phyloP scores from a whole-genome alignment of 306 rosid species.

The Malus fusca region DNA sequence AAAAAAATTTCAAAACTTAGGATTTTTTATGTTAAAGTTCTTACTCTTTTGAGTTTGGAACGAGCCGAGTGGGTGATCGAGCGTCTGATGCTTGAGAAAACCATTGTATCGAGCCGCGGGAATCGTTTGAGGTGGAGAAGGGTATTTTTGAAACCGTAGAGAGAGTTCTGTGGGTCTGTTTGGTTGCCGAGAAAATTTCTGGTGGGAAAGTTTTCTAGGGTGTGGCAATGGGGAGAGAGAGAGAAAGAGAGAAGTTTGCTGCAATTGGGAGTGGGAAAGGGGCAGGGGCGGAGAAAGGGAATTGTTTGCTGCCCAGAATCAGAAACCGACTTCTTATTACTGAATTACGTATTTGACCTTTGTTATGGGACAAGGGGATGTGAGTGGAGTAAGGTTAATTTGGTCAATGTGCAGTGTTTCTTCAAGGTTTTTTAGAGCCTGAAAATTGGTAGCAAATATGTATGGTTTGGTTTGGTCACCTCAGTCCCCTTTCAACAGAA shows the following conservation, averaged over 20 bases:
- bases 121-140: not conserved
- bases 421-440: not conserved
- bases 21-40: not conserved
- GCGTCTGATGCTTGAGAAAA: conserved; percentile 25
- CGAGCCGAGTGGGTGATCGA: conserved; percentile 23
- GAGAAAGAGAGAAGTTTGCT: not conserved
- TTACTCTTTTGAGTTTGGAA: conserved; percentile 13
- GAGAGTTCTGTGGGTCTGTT: not conserved
- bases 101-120: conserved; percentile 3
- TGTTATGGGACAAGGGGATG: accelerated
- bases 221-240: not conserved
- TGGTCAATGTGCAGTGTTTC: not conserved
- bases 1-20: not conserved
- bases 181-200: not conserved
- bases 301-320: not conserved
- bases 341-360: not conserved
- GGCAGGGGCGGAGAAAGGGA: not conserved
- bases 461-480: not conserved
- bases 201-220: not conserved
- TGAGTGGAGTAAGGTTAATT: not conserved
- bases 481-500: not conserved
- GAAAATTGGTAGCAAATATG: not conserved
- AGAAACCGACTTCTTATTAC: not conserved
- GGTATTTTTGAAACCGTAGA: not conserved
- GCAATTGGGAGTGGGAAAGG: not conserved